Base-by-base conservation (phyloP, 2,329 filamentous ascomycete species). In the Zalaria obscura region DNA sequence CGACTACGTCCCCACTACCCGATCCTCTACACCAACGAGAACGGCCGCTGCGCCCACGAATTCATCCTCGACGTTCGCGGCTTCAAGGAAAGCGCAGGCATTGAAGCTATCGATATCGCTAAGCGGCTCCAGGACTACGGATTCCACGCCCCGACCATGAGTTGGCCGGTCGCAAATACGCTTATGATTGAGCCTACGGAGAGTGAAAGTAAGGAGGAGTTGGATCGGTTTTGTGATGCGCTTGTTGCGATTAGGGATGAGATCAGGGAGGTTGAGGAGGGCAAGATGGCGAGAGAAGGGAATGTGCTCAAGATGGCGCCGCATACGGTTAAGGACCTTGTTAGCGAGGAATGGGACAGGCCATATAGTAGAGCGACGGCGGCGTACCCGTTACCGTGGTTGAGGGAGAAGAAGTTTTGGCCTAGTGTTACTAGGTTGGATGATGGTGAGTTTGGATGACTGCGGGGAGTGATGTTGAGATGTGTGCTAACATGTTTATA, bases 181-280 rank as follows among this genome's bases (percentile, higher is more conserved):
- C 76, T 96, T 36, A 96, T 96, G 89, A 93, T 96, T 50, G 89
- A 96, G 68, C 89, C 89, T 2, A 96, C 89, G 0, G 89, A 95
- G 66, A 88, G 81, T 9, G 89, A 96, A 69, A 84, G 76, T 63
- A 88, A 91, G 61, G 81, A 81, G 47, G 89, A 96, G 68, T 75
- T 96, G 2, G 89, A 95, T 62, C 80, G 89, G 25, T 95, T 95
- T 69, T 84, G 87, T 47, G 82, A 95, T 49, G 86, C 89, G 0
- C 69, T 96, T 35, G 83, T 96, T 52, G 76, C 76, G 42, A 96
- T 96, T 57, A 76, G 89, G 11, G 63, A 75, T 45, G 89, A 96
- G 65, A 95, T 96, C 52, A 72, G 75, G 28, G 82, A 81, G 40
- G 66, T 96, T 18, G 89, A 95, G 63, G 75, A 82, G 47, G 88